Evolutionary conservation across 116 monocot species (phyloP), one percentile per base, ranked within the genome.

Genomic region (Trichopus zeylanicus): DNA sequence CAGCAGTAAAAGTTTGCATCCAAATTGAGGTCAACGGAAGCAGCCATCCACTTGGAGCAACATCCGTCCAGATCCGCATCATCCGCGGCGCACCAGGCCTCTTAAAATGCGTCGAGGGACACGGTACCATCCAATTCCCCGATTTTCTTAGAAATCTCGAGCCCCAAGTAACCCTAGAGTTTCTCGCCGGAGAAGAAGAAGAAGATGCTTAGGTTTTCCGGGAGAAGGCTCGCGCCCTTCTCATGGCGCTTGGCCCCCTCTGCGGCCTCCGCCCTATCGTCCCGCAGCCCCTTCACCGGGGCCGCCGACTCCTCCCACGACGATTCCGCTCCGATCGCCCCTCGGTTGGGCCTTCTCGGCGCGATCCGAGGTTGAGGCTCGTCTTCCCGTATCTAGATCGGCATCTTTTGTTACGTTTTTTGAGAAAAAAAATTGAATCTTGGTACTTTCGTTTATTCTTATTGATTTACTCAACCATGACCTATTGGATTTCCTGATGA

Each of bases 141-240:
- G n/a, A n/a, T n/a, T n/a, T n/a, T n/a, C n/a, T n/a, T n/a, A n/a
- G n/a, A n/a, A n/a, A n/a, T n/a, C n/a, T n/a, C n/a, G n/a, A n/a
- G n/a, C n/a, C n/a, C n/a, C n/a, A n/a, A n/a, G n/a, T n/a, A n/a
- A n/a, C n/a, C n/a, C n/a, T n/a, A n/a, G 42, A 42, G 42, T 13
- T 42, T 4, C 18, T 42, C 13, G 42, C 2, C 4, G 26, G 30
- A 46, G 42, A 7, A 11, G 62, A 37, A 30, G 54, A 53, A 58
- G 25, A 68, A 42, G 57, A 77, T 77, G 82, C 49, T 77, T 25
- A 60, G 81, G 65, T 22, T 72, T 22, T 68, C 66, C 3, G 72
- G 65, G 19, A 65, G 78, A 64, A 71, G 82, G 52, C 66, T 87
- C 11, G 58, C 75, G 3, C 63, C 59, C 54, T 67, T 72, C 47